Evolutionary conservation across 2,329 filamentous ascomycete genomes (phyloP).

Genomic region (Stenocarpella maydis): DNA sequence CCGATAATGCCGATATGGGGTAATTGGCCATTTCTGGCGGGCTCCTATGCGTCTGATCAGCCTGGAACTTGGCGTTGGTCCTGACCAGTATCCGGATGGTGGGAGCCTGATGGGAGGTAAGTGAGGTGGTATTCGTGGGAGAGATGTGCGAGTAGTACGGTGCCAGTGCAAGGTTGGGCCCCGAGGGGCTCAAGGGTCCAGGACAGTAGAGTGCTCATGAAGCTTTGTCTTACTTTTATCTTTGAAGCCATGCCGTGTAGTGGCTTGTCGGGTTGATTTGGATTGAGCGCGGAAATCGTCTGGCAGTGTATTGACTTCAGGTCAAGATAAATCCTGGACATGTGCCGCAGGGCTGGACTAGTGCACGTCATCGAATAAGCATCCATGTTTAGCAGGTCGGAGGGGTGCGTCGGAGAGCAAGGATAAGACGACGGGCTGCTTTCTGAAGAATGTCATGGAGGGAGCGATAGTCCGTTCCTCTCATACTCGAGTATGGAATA

Average conservation of each 20-base stretch:
- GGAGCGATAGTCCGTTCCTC: neutral
- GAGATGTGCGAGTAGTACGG: neutral
- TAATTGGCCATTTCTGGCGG: slow-evolving; percentile 39
- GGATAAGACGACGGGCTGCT: neutral
- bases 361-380: slow-evolving; percentile 60
- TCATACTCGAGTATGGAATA: no score
- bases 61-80: neutral
- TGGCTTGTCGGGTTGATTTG: slow-evolving; percentile 38
- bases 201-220: no score
- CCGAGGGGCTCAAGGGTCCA: neutral
- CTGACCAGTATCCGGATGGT: no score
- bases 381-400: slow-evolving; percentile 50
- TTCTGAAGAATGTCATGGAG: neutral
- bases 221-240: slow-evolving; percentile 18
- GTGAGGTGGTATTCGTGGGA: neutral
- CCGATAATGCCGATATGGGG: slow-evolving; percentile 74
- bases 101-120: neutral
- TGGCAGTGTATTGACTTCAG: slow-evolving; percentile 52
- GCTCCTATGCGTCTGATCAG: slow-evolving; percentile 38
- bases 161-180: neutral
- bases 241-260: neutral
- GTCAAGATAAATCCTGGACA: slow-evolving; percentile 60
- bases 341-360: slow-evolving; percentile 51
- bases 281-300: slow-evolving; percentile 45
- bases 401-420: neutral